Evolutionary conservation across 1,284 basidiomycete genomes (phyloP), one percentile per base, ranked within the genome.

Genomic region (Caloboletus firmus): DNA sequence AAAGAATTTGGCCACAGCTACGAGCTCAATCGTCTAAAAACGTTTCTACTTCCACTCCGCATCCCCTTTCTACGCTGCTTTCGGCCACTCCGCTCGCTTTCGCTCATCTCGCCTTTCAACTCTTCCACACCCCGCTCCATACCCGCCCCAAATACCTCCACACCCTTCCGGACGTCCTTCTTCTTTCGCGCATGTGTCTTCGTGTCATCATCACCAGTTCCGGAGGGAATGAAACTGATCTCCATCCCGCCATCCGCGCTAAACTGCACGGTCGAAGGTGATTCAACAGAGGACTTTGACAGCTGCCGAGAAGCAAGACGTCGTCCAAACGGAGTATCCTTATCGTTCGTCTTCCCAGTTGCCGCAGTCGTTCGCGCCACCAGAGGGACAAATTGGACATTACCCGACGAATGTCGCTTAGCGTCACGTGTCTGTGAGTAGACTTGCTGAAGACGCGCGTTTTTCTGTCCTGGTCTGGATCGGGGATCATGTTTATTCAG

Each of bases 1-100:
- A 24, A 15, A 26, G 11, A 41, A 37, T 22, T n/a, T n/a, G 20
- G 20, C 12, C 20, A 20, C 46, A 26, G 24, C 36, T 64, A 68
- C 24, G 54, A 68, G 17, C 60, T 55, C 20, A 76, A 58, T 56
- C 65, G 67, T 70, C 85, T 77, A 70, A 95, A 93, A 4, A 82
- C 83, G 71, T 94, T 94, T 75, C 85, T 93, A 70, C 89, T 92
- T 45, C 92, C 93, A 67, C 92, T 95, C 53, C 93, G 76, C 55
- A 89, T 81, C 5, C 83, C 84, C 62, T 83, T 81, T 65, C 93
- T 74, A 62, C 89, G 76, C 43, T 87, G 79, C 26, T 80, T 87
- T 67, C 93, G 76, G 17, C 93, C 92, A 58, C 75, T 79, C 66
- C 81, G 72, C 52, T 85, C 84, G 54, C 74, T 76, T 61, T 89